A percentile compares a stretch with the other conserved stretches of the same genome.
phyloP scores from a whole-genome alignment of 1,284 basidiomycete genomes.

The Gymnopus androsaceus region DNA sequence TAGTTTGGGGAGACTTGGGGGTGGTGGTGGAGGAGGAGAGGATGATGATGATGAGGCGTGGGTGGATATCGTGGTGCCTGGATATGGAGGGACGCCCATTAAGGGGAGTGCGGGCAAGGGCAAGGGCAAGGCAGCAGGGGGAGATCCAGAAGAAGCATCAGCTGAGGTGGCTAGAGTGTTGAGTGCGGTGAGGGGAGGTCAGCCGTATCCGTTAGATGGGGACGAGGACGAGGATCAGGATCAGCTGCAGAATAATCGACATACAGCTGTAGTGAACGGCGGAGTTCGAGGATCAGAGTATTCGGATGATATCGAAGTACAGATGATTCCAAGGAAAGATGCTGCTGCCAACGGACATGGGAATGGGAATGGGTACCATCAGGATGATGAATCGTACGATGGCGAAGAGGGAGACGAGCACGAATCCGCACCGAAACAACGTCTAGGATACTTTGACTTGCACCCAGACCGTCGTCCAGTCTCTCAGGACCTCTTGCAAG shows the following conservation, averaged over 20 bases:
- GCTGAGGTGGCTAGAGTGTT: conserved; percentile 72
- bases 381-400: conserved; percentile 10
- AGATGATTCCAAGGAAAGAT: conserved; percentile 22
- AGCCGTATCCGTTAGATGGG: conserved; percentile 46
- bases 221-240: conserved; percentile 10
- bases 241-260: conserved; percentile 16
- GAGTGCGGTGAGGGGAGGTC: conserved; percentile 58
- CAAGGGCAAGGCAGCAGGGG: conserved; percentile 31
- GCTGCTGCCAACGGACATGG: conserved; percentile 19
- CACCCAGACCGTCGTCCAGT: conserved; percentile 49
- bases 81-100: conserved; percentile 51
- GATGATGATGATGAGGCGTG: conserved; percentile 70
- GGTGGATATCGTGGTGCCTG: conserved; percentile 78
- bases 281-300: no score
- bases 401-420: conserved; percentile 17
- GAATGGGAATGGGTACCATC: conserved; percentile 19
- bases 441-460: conserved; percentile 71
- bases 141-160: conserved; percentile 72
- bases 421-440: conserved; percentile 30
- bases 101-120: conserved; percentile 53
- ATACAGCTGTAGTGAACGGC: conserved; percentile 43
- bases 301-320: conserved; percentile 34
- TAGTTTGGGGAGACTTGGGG: conserved; percentile 41
- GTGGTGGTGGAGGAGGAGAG: conserved; percentile 41
- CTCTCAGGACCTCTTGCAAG: conserved; percentile 8